These are phyloP conservation scores for Panicum virgatum DNA, from an alignment of 202 grass and related monocot genomes.

Conservation along the genomic window DNA sequence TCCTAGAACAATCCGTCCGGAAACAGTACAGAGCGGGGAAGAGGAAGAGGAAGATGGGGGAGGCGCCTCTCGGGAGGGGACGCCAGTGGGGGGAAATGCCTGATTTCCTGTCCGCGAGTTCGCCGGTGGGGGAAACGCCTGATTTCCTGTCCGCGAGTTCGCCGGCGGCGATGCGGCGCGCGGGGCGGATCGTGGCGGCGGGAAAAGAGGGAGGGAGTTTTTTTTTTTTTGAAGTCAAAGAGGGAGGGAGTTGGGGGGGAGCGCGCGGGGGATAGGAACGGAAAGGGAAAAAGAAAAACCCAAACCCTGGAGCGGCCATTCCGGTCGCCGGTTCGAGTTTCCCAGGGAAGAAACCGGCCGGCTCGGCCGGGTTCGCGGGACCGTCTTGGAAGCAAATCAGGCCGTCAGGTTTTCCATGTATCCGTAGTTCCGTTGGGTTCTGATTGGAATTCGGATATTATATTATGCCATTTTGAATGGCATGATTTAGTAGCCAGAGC, in stretches of 20 bases:
- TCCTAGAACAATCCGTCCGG: neutral
- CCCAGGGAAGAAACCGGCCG: neutral
- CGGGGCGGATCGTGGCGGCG: conserved; percentile 21
- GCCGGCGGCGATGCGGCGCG: neutral
- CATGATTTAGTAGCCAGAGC: too few relatives aligned
- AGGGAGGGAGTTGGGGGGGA: neutral
- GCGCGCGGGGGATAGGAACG: neutral
- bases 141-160: neutral
- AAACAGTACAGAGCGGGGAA: neutral
- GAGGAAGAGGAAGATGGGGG: too few relatives aligned
- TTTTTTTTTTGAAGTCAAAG: too few relatives aligned
- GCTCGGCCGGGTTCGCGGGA: neutral
- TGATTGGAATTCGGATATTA: neutral
- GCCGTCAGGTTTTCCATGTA: neutral
- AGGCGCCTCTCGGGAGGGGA: neutral
- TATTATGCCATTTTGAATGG: neutral
- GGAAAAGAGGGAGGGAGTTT: conserved; percentile 8
- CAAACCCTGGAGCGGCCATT: neutral
- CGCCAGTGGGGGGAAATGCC: too few relatives aligned
- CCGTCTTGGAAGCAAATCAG: neutral
- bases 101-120: neutral
- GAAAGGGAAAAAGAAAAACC: neutral
- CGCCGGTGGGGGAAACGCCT: neutral
- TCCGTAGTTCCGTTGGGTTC: neutral
- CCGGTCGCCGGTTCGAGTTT: neutral